Base-by-base conservation (phyloP, 2,329 filamentous ascomycete genomes). In the Trichoderma gracile region DNA sequence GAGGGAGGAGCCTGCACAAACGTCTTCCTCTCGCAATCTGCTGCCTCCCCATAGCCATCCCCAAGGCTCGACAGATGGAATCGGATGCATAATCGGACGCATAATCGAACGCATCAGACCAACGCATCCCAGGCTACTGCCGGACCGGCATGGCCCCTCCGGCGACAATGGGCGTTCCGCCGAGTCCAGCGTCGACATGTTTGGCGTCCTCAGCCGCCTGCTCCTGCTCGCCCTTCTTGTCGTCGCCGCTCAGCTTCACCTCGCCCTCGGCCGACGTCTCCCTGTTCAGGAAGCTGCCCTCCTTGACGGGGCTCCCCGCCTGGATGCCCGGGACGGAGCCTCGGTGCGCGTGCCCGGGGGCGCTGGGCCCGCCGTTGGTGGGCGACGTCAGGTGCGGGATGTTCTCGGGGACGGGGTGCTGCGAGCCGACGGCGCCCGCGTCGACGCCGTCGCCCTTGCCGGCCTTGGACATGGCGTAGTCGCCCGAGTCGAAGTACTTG, bases 401-500 rank as follows among this genome's bases (percentile, higher is more conserved):
- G 78, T 96, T 96, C 80, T 97, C 93, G 70, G 93, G 93, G 58
- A 93, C 89, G 62, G 95, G 95, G 78, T 99, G 95, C 80, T 97
- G 90, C 73, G 92, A 93, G 73, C 95, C 95, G 74, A 99, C 92
- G 73, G 90, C 90, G 75, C 94, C 96, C 66, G 96, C 92, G 75
- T 96, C 94, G 73, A 95, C 90, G 75, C 95, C 91, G 74, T 93
- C 91, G 77, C 92, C 93, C 82, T 98, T 98, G 79, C 95, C 95
- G 66, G 95, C 95, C 83, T 97, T 97, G 78, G 91, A 94, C 81
- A 97, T 91, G 74, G 93, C 93, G 74, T 97, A 97, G 81, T 97
- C 93, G 74, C 93, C 93, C 66, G 91, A 95, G 82, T 97, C 93
- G 79, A 97, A 97, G 82, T 97, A 97, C 82, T 96, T 99, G 82